A percentile compares a stretch with the other conserved stretches of the same genome.
These are phyloP conservation scores for Lolium rigidum DNA, from an alignment of 176 grass and related monocot species.

Conservation along the genomic window DNA sequence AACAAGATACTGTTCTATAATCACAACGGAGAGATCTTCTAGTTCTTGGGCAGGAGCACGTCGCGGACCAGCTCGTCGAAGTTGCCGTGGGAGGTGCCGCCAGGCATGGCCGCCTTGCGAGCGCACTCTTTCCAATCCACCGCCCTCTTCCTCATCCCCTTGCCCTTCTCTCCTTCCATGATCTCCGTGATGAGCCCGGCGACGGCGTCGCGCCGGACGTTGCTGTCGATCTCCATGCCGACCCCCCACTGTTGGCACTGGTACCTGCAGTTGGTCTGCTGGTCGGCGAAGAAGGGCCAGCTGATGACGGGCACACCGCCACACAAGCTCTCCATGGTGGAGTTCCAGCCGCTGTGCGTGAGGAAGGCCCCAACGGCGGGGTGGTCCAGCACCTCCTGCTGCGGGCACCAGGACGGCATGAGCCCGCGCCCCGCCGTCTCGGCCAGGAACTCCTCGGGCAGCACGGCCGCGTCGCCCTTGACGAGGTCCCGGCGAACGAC, in stretches of 20 bases:
- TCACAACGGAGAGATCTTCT: background rate
- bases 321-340: constrained; percentile 68
- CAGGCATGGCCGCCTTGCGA: constrained; percentile 36
- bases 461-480: constrained; percentile 55
- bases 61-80: constrained; percentile 42
- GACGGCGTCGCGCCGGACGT: constrained; percentile 68
- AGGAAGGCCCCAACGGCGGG: constrained; percentile 69
- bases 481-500: constrained; percentile 76
- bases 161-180: constrained; percentile 69
- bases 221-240: constrained; percentile 76
- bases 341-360: constrained; percentile 87
- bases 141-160: constrained; percentile 57
- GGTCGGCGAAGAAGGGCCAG: constrained; percentile 92
- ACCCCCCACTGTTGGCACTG: constrained; percentile 73
- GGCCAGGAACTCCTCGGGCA: constrained; percentile 62
- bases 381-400: constrained; percentile 76
- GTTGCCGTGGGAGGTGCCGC: constrained; percentile 48
- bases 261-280: constrained; percentile 79
- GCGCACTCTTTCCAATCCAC: constrained; percentile 63
- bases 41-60: constrained; percentile 53
- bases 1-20: background rate
- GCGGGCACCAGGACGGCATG: constrained; percentile 74
- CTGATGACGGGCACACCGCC: constrained; percentile 75
- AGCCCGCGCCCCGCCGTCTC: constrained; percentile 59
- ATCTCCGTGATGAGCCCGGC: constrained; percentile 60